These are phyloP conservation scores for Lecanicillium sp. DNA, from an alignment of 2,329 filamentous ascomycete species.

Conservation along the genomic window DNA sequence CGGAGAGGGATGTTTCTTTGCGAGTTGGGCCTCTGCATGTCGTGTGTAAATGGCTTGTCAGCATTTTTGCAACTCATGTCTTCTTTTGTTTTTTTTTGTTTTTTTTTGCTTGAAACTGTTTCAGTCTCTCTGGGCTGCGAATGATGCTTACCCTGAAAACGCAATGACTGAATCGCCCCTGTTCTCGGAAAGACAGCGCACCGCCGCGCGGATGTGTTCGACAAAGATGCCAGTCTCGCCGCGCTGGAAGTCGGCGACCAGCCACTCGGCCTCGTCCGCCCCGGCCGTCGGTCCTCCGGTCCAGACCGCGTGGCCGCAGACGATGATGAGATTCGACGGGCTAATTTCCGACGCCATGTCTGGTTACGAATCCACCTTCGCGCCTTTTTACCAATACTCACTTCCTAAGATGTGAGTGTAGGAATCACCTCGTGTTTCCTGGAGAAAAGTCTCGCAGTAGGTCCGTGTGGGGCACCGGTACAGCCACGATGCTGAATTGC, in stretches of 20 bases:
- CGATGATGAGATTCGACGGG: conserved; percentile 59
- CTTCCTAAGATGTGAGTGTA: too few species aligned
- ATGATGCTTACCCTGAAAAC: conserved; percentile 60
- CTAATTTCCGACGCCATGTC: too few species aligned
- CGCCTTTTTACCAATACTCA: too few species aligned
- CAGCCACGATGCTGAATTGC: too few species aligned
- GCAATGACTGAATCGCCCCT: conserved; percentile 45
- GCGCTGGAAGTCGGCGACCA: conserved; percentile 70
- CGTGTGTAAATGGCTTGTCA: too few species aligned
- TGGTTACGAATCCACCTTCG: background rate
- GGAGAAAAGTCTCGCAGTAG: too few species aligned
- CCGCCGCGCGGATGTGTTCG: conserved; percentile 63
- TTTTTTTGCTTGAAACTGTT: too few species aligned
- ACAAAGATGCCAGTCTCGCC: conserved; percentile 76
- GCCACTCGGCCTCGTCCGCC: conserved; percentile 55
- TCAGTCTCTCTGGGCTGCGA: background rate
- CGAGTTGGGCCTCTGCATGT: conserved; percentile 55
- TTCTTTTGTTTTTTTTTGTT: background rate
- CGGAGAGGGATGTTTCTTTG: conserved; percentile 46
- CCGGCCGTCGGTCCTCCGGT: conserved; percentile 50
- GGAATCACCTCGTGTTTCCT: too few species aligned
- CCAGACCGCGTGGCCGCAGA: conserved; percentile 83
- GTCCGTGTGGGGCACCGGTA: too few species aligned
- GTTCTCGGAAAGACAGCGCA: conserved; percentile 45
- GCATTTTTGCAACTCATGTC: too few species aligned